Base-by-base conservation (phyloP, 75 land plant genomes). In the Cupressus sempervirens region DNA sequence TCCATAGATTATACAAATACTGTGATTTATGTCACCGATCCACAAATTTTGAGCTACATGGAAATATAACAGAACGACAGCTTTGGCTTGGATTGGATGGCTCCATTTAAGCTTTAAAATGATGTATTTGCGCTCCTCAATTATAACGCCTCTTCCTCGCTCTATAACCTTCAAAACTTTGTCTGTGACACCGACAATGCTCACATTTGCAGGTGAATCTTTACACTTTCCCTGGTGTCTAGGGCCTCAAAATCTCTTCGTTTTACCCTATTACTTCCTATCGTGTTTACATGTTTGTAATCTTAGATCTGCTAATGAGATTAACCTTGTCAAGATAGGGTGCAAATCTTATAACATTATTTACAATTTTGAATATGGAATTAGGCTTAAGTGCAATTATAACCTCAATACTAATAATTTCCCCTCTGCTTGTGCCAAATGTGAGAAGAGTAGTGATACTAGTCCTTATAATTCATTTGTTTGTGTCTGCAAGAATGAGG, bases 261-360 rank as follows among this genome's bases (percentile, higher is more conserved):
- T 34, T 58, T 9, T 68, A 84, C 16, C 76, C 87, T 1, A 67
- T 83, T 13, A 56, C 87, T 11, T 41, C 74, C 10, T 86, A 84
- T 84, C 82, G 87, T 35, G 84, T 86, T 10, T 86, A 86, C 43
- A 35, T 77, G 12, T 48, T 76, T 29, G 68, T 54, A 36, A 40
- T 9, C 48, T 36, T 4, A 36, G 70, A 4, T 83, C 87, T 0
- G 84, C 87, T 3, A 50, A 68, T 67, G 85, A 86, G 52, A n/a
- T 86, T 15, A 68, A 86, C 10, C 75, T 86, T 13, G 29, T 5
- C 1, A 70, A 67, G 30, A 84, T 86, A 0, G 72, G 58, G 7
- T 82, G 87, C 87, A 9, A 84, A 11, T 58, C 87, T 0, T 86
- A 86, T 70, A 86, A 84, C 3, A 82, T 76, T 83, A 82, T 86